Percentiles rank a stretch among this genome's conserved stretches.
Conservation (phyloP, 192 early-diverging fungal genomes). For the Umbelopsis isabellina region DNA sequence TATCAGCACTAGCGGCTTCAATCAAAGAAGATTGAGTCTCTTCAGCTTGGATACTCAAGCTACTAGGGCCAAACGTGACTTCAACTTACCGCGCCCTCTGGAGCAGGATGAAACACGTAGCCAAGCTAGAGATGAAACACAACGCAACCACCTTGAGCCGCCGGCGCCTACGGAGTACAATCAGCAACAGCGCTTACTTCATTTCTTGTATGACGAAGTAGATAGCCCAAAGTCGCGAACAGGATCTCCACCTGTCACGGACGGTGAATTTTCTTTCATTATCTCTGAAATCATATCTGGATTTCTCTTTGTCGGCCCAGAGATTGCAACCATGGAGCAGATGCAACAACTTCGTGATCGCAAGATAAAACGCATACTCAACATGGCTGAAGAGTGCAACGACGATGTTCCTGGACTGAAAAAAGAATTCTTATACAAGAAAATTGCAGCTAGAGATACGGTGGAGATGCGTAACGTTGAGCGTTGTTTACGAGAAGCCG, state of each 20-base stretch:
- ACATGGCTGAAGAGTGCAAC: constrained; percentile 74
- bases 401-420: constrained; percentile 46
- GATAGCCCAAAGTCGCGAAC: constrained; percentile 3
- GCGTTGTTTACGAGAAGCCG: constrained; percentile 58
- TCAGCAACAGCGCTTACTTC: not conserved
- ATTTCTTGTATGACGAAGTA: not conserved
- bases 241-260: constrained; percentile 26
- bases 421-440: constrained; percentile 40
- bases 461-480: constrained; percentile 72
- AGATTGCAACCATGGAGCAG: constrained; percentile 61
- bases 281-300: constrained; percentile 60
- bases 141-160: not conserved
- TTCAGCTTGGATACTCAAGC: constrained; percentile 42
- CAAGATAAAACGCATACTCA: constrained; percentile 68
- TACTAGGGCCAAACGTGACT: constrained; percentile 1
- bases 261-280: constrained; percentile 37
- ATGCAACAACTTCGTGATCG: constrained; percentile 50
- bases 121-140: not conserved
- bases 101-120: not conserved
- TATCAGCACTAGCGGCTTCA: constrained; percentile 13
- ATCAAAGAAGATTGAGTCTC: constrained; percentile 32
- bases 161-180: not conserved
- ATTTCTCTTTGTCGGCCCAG: constrained; percentile 66
- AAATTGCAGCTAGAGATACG: constrained; percentile 62
- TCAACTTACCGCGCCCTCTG: not conserved